Conservation (phyloP, 129 eudicot genomes). For the Silybum marianum region DNA sequence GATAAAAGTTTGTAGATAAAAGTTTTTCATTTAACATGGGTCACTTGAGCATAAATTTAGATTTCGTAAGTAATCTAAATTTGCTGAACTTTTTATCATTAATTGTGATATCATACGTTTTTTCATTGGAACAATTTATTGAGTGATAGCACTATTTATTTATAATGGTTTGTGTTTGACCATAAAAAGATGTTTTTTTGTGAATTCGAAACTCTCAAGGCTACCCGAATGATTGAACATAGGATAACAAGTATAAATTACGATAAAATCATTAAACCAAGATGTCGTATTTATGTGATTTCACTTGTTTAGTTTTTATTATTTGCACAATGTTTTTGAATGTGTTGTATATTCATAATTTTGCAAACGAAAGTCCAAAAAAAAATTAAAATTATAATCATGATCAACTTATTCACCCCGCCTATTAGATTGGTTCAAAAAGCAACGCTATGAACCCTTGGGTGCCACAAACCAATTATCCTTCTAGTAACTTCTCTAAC, state of each 20-base stretch:
- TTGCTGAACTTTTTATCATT: neutral
- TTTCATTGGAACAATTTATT: neutral
- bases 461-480: too few species aligned
- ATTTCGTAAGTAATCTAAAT: neutral
- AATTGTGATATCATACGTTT: neutral
- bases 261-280: neutral
- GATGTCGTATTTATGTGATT: neutral
- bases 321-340: neutral
- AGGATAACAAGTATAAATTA: neutral
- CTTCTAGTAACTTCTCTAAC: too few species aligned
- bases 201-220: neutral
- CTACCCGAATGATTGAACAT: neutral
- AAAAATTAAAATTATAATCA: neutral
- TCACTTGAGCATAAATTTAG: neutral
- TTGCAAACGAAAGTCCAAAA: neutral
- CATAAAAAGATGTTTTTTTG: neutral
- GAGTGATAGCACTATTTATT: neutral
- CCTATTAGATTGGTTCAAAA: neutral
- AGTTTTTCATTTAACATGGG: neutral
- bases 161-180: neutral
- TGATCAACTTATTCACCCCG: neutral
- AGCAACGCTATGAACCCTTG: too few species aligned
- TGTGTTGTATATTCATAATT: neutral
- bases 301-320: neutral
- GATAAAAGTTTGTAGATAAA: too few species aligned